Conservation (phyloP, 495 filamentous ascomycete species). For the Usnea hakonensis region DNA sequence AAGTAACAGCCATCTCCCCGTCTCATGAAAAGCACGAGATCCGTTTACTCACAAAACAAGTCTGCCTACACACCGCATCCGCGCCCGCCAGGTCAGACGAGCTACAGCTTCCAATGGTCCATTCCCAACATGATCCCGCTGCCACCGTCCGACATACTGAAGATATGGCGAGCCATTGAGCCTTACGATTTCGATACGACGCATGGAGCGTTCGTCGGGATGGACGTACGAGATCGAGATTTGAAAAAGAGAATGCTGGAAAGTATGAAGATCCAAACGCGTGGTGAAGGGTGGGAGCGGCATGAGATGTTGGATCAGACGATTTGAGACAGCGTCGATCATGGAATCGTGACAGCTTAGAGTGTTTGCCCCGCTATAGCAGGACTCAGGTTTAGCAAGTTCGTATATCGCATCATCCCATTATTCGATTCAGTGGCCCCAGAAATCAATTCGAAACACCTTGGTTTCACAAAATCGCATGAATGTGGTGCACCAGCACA, state of each 20-base stretch:
- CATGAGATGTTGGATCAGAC: conserved; percentile 14
- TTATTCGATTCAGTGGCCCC: too few relatives aligned
- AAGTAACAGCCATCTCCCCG: too few relatives aligned
- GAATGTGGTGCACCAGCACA: too few relatives aligned
- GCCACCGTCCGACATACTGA: conserved; percentile 29
- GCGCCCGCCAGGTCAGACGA: conserved; percentile 49
- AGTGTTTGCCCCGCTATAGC: background rate
- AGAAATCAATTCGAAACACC: too few relatives aligned
- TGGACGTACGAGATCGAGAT: conserved; percentile 48
- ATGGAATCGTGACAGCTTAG: background rate
- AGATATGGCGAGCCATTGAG: conserved; percentile 40
- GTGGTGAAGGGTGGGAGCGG: conserved; percentile 29
- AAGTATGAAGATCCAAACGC: conserved; percentile 65
- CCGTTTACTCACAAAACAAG: conserved; percentile 25
- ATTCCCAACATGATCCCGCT: conserved; percentile 77
- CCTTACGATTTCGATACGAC: conserved; percentile 48
- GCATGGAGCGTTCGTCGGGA: conserved; percentile 55
- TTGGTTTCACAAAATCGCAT: too few relatives aligned
- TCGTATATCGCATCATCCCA: too few relatives aligned
- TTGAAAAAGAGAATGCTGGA: conserved; percentile 60
- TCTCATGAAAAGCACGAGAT: too few relatives aligned
- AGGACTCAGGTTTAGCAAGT: too few relatives aligned
- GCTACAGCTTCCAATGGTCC: conserved; percentile 69
- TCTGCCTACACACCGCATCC: conserved; percentile 26
- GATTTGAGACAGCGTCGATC: background rate